Base-by-base conservation (phyloP, 148 eudicot species). In the Silene latifolia region DNA sequence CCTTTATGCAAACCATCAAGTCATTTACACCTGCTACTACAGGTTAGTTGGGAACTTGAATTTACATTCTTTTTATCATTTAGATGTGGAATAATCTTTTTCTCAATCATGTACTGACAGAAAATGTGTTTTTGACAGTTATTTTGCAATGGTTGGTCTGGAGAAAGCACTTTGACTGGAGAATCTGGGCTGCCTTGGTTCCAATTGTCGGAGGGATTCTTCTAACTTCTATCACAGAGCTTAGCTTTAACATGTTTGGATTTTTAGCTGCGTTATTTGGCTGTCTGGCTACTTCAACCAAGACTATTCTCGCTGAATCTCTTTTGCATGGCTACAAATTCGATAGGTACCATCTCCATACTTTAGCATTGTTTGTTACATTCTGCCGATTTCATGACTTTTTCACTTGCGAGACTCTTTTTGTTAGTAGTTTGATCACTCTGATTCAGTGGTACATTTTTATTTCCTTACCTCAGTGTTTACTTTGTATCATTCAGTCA, bases 171-270 rank as follows among this genome's bases (percentile, higher is more conserved):
- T 94, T 94, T 76, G 96, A 94, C 74, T 86, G 86, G 91, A 72
- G 87, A 76, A 94, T 94, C 73, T 94, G 98, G 98, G 96, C 93
- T 74, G 86, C 98, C 20, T 80, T 94, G 72, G 85, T 94, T 69
- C 98, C 98, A 70, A 94, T 94, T 83, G 98, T 94, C 67, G 98
- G 98, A 79, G 98, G 98, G 69, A 94, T 94, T 83, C 91, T 94
- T 73, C 89, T 94, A 72, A 91, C 98, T 59, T 94, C 98, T 20
- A 76, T 94, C 35, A 94, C 98, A 23, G 98, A 94, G 84, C 90
- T 94, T 12, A 94, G 97, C 74, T 94, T 94, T 73, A 94, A 94
- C 77, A 84, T 87, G 90, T 86, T 88, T 74, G 98, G 98, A 21
- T 94, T 94, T 84, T 86, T 88, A 80, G 98, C 98, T 77, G 98